phyloP scores from a whole-genome alignment of 306 rosid genomes.

The Calophaca sinica region DNA sequence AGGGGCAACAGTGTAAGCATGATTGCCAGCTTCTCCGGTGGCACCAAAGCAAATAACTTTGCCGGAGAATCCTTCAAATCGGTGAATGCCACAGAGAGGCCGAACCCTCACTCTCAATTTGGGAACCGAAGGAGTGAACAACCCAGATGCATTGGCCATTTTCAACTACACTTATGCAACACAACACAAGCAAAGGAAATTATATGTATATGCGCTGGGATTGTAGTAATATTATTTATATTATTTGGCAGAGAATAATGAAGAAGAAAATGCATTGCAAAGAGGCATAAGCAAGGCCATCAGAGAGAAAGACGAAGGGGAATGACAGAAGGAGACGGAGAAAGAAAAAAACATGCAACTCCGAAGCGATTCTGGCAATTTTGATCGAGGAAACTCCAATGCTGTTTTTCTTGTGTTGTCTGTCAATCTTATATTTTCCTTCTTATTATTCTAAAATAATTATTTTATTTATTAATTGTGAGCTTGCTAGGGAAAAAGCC shows the following conservation, averaged over 20 bases:
- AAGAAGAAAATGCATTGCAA: conserved; percentile 31
- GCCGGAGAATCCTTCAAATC: conserved; percentile 58
- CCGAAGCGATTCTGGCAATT: conserved; percentile 73
- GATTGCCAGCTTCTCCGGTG: conserved; percentile 57
- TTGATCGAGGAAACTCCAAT: conserved; percentile 61
- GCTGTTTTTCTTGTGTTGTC: conserved; percentile 28
- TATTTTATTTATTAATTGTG: too few species aligned
- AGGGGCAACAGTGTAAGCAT: conserved; percentile 61
- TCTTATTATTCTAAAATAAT: not conserved
- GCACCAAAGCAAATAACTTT: conserved; percentile 62
- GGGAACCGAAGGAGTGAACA: conserved; percentile 73
- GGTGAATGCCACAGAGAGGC: conserved; percentile 53
- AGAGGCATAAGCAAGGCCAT: conserved; percentile 33
- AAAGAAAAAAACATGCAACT: conserved; percentile 41
- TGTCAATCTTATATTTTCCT: not conserved
- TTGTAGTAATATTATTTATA: not conserved
- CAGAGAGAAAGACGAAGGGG: not conserved
- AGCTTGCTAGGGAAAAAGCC: too few species aligned
- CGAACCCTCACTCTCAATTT: conserved; percentile 57
- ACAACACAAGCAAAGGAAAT: conserved; percentile 1
- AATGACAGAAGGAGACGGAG: not conserved
- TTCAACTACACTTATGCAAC: conserved; percentile 29
- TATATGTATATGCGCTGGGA: too few species aligned
- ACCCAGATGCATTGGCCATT: conserved; percentile 97
- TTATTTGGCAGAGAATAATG: conserved; percentile 37